These are phyloP conservation scores for Huntiella savannae DNA, from an alignment of 2,329 filamentous ascomycete genomes.

Conservation along the genomic window DNA sequence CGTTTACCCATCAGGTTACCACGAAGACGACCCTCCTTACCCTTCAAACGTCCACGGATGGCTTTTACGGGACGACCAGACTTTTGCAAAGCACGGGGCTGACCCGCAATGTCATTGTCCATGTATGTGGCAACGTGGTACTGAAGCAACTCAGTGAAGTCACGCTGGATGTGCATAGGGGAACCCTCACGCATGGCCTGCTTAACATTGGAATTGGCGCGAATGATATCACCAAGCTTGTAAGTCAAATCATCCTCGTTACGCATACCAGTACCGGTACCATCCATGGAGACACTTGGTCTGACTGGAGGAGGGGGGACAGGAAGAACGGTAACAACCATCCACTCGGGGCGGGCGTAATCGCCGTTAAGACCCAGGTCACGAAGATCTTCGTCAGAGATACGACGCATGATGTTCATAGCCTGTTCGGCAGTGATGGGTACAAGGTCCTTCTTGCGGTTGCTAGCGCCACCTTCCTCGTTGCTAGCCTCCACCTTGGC, in stretches of 20 bases:
- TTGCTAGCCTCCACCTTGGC: conserved; percentile 54
- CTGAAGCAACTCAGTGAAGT: conserved; percentile 82
- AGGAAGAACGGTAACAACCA: conserved; percentile 86
- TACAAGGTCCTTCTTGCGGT: conserved; percentile 58
- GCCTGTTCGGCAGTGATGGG: conserved; percentile 69
- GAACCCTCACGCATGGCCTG: conserved; percentile 83
- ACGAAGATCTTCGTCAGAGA: conserved; percentile 60
- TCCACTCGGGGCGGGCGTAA: conserved; percentile 94
- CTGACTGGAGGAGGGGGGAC: conserved; percentile 91
- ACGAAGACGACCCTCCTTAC: conserved; percentile 92
- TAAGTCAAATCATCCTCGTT: conserved; percentile 99
- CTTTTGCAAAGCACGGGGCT: conserved; percentile 89
- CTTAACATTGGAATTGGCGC: conserved; percentile 86
- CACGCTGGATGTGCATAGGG: conserved; percentile 72
- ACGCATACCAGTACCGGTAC: conserved; percentile 75
- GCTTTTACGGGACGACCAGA: conserved; percentile 92
- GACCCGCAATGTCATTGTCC: conserved; percentile 97
- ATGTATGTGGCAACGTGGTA: conserved; percentile 99
- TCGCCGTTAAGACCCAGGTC: conserved; percentile 86
- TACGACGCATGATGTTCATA: conserved; percentile 68
- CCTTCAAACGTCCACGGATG: conserved; percentile 91
- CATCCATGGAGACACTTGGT: conserved; percentile 92
- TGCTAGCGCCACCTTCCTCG: conserved; percentile 7
- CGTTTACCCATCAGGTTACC: conserved; percentile 99
- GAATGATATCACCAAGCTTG: conserved; percentile 96